phyloP scores from a whole-genome alignment of 2,329 filamentous ascomycete genomes.

The Cladosporium sp. region DNA sequence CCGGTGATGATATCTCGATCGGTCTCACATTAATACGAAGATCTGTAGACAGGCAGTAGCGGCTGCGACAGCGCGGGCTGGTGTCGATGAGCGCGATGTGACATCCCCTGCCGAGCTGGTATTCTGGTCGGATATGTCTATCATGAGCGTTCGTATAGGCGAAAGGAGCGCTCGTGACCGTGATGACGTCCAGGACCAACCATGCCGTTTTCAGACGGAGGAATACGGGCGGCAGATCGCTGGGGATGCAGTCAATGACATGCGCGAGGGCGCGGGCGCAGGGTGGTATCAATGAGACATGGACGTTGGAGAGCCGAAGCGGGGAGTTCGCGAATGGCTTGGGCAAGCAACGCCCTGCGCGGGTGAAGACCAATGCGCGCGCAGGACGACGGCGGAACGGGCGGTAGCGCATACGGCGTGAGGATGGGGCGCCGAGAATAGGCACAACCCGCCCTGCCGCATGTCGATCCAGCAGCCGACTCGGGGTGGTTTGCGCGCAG shows the following conservation, averaged over 20 bases:
- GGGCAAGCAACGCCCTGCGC: background rate
- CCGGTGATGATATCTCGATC: too few relatives aligned
- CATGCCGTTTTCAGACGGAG: conserved; percentile 2
- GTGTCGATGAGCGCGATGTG: too few relatives aligned
- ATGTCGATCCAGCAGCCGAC: too few relatives aligned
- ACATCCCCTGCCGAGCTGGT: too few relatives aligned
- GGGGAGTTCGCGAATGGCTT: background rate
- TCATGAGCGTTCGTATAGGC: too few relatives aligned
- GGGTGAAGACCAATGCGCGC: conserved; percentile 9
- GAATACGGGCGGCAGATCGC: background rate
- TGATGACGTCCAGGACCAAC: conserved; percentile 5
- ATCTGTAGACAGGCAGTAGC: too few relatives aligned
- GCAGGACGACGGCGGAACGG: background rate
- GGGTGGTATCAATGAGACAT: conserved; percentile 7
- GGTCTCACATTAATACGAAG: too few relatives aligned
- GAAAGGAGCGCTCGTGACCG: background rate
- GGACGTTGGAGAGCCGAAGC: conserved; percentile 10
- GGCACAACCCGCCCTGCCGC: background rate
- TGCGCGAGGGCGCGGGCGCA: background rate
- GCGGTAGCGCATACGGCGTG: background rate
- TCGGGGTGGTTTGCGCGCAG: too few relatives aligned
- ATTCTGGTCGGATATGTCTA: too few relatives aligned
- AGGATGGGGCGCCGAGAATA: conserved; percentile 11
- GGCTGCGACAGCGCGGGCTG: too few relatives aligned
- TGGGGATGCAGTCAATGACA: background rate